Base-by-base conservation (phyloP, 257 asterid species). In the Rehmannia glutinosa region DNA sequence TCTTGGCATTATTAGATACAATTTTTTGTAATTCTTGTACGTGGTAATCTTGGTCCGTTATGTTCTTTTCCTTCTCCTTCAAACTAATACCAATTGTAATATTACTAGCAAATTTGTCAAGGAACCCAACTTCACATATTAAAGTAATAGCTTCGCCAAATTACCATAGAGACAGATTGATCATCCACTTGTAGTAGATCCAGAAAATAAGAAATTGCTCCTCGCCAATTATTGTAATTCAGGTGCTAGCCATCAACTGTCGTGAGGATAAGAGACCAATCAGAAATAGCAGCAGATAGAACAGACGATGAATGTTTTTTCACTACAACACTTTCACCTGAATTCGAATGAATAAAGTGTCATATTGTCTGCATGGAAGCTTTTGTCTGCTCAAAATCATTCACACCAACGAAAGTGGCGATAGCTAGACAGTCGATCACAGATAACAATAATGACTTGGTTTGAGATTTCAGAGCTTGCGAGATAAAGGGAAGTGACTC, bases 261-360 rank as follows among this genome's bases (percentile, higher is more conserved):
- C 16, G 81, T 64, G 55, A 79, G 78, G 55, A 75, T 71, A 51
- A 79, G 63, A 0, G 75, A 67, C 83, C 80, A 79, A 15, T 75
- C 67, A 25, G 75, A 74, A 16, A 79, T 62, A 17, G 83, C 73
- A 15, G 78, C 57, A 55, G 73, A 72, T 6, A 54, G 56, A 23
- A 75, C 72, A 72, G 62, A 20, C 1, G 63, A 39, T 39, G 81
- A 47, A 46, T 60, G 68, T 38, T 77, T 62, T 49, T 51, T 66
- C 35, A 13, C 68, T 10, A n/a, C 52, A 38, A 46, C 83, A 47
- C 36, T 70, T 33, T 56, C 71, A 46, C 43, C 52, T 20, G 62
- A 24, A 13, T 59, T 62, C 19, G 60, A 51, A 35, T 59, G 8
- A 43, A 74, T 71, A 23, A 74, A 66, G 52, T 70, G 30, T 78